These are phyloP conservation scores for Lipomyces lipofer DNA, from an alignment of 805 yeast genomes.

Conservation along the genomic window DNA sequence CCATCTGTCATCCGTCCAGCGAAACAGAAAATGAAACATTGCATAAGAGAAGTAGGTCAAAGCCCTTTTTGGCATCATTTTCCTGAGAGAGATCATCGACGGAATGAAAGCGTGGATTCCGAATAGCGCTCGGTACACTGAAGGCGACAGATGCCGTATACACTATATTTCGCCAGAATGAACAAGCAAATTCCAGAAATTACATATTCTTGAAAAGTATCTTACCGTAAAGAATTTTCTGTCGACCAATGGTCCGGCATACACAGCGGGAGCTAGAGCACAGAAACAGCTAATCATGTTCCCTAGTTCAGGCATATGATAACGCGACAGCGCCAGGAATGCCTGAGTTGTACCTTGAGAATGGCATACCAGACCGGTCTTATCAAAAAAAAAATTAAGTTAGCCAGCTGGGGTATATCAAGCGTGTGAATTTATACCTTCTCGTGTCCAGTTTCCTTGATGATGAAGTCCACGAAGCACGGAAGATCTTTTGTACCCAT, in stretches of 20 bases:
- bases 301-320: constrained; percentile 47
- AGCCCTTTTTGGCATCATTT: constrained; percentile 46
- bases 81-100: constrained; percentile 62
- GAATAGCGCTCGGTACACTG: constrained; percentile 48
- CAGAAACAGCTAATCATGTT: constrained; percentile 64
- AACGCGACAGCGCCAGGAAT: constrained; percentile 63
- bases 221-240: constrained; percentile 41
- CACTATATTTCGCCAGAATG: constrained; percentile 9
- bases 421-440: constrained; percentile 31
- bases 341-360: constrained; percentile 94
- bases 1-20: constrained; percentile 84
- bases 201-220: neutral
- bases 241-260: constrained; percentile 75
- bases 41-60: constrained; percentile 61
- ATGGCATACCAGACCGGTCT: constrained; percentile 72
- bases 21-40: constrained; percentile 83
- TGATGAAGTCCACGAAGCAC: constrained; percentile 63
- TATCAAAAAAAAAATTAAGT: constrained; percentile 42
- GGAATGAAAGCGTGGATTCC: constrained; percentile 82
- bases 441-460: constrained; percentile 40
- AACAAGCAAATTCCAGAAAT: too few relatives aligned
- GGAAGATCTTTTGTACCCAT: constrained; percentile 80
- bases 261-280: constrained; percentile 88
- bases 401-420: neutral
- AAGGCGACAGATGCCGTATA: constrained; percentile 34